Base-by-base conservation (phyloP, 352 stramenopile genomes). In the Pythium rhizo-oryzae region DNA sequence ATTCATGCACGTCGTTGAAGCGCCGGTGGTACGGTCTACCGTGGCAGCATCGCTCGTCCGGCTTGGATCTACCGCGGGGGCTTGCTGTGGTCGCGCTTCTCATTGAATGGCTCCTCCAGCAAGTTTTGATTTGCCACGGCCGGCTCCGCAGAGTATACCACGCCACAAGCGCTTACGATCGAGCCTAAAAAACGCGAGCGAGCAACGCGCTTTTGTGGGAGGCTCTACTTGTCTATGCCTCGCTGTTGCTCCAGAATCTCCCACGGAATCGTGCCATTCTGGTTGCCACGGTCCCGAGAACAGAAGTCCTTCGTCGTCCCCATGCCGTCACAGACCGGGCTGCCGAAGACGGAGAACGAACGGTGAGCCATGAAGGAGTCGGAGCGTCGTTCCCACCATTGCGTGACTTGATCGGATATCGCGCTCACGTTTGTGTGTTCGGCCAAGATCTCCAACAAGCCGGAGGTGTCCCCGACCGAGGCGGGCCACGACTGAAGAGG, bases 301-400 rank as follows among this genome's bases (percentile, higher is more conserved):
- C 64, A n/a, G n/a, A n/a, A 70, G 9, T 54, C 4, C 2, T 30
- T 24, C 33, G 19, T 28, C 8, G 11, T 49, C 1, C 7, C 9
- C 43, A 25, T 21, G 16, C 21, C n/a, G n/a, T 28, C 39, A 16
- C 55, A 62, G 5, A 52, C 9, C 1, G 37, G 49, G 64, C 65
- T 71, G 18, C 57, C 62, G 19, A 52, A 55, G 13, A 59, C 5
- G 23, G 60, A 60, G 51, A 67, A 60, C 41, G 51, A 25, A 43
- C 46, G 33, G 5, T 44, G 60, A 23, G 50, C 4, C 16, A 56
- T 16, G 6, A 28, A 6, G 1, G 11, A 15, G 2, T 25, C 15
- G 5, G 18, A 25, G 13, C 21, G 39, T 41, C 19, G 7, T 19
- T 57, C 9, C 37, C 53, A 71, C 65, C 65, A 71, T 0, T 19